Conservation (phyloP, 2,329 filamentous ascomycete species). For the Colletotrichum sp. region DNA sequence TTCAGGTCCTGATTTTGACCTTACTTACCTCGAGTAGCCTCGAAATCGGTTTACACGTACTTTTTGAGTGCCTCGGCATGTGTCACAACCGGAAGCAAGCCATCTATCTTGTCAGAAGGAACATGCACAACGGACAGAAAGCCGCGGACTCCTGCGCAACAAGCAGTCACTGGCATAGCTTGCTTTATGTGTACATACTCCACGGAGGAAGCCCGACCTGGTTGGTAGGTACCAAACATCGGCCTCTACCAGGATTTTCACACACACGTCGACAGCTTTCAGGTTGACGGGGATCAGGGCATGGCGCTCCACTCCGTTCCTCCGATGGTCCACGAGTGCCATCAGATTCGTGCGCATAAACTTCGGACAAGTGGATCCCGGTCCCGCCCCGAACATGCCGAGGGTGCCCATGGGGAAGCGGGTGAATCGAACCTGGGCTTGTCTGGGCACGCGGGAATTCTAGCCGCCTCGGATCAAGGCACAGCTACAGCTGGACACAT, state of each 20-base stretch:
- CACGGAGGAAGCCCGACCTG: not conserved
- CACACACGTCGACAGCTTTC: not conserved
- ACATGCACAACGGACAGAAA: not conserved
- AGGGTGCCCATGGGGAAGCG: not conserved
- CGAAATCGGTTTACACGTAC: not conserved
- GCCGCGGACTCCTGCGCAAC: not conserved
- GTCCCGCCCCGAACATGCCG: conserved; percentile 15
- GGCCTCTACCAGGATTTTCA: not conserved
- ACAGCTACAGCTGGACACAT: not conserved
- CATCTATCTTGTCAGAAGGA: not conserved
- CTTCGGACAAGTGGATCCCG: conserved; percentile 15
- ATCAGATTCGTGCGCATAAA: conserved; percentile 17
- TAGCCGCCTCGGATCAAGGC: not conserved
- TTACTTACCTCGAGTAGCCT: not conserved
- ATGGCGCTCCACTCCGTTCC: not conserved
- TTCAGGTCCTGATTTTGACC: not conserved
- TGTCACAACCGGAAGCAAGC: not conserved
- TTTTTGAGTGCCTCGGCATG: not conserved
- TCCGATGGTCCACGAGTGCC: not conserved
- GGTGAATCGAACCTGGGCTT: not conserved
- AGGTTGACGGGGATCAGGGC: not conserved
- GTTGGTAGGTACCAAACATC: not conserved
- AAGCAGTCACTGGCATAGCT: not conserved
- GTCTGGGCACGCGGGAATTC: not conserved
- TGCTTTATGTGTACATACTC: not conserved